Percentiles rank a stretch among this genome's conserved stretches.
These are phyloP conservation scores for Obelidium mucronatum DNA, from an alignment of 192 early-diverging fungal species.

Conservation along the genomic window DNA sequence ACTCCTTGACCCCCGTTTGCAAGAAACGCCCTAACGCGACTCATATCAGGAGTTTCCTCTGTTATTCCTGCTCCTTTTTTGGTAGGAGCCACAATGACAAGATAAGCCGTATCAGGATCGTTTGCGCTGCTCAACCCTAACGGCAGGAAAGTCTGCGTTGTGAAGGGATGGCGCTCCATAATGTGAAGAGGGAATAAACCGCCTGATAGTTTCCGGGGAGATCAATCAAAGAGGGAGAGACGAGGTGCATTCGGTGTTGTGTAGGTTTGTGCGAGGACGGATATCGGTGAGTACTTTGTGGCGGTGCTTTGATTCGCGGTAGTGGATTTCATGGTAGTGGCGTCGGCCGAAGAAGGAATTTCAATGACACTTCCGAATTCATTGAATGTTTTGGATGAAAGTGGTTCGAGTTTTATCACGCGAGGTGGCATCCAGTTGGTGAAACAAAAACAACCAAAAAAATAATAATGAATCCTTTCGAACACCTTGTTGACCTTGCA, in stretches of 20 bases:
- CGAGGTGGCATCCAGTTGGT: too few relatives aligned
- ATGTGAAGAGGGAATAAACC: slow-evolving; percentile 52
- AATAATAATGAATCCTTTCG: slow-evolving; percentile 24
- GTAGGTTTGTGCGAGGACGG: slow-evolving; percentile 54
- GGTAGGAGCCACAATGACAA: slow-evolving; percentile 70
- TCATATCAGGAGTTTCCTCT: slow-evolving; percentile 74
- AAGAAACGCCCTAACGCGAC: slow-evolving; percentile 72
- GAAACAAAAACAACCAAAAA: too few relatives aligned
- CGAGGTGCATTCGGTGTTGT: slow-evolving; percentile 9
- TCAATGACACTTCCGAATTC: slow-evolving; percentile 79
- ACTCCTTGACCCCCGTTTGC: slow-evolving; percentile 76
- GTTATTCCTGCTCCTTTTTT: too few relatives aligned
- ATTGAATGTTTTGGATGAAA: slow-evolving; percentile 71
- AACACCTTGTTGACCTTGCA: slow-evolving; percentile 35
- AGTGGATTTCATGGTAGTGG: not conserved
- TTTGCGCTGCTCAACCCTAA: slow-evolving; percentile 49
- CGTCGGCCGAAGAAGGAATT: too few relatives aligned
- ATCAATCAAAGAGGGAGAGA: slow-evolving; percentile 2
- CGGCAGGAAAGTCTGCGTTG: slow-evolving; percentile 82
- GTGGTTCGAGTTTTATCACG: too few relatives aligned
- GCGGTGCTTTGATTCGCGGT: slow-evolving; percentile 80
- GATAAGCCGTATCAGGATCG: slow-evolving; percentile 48
- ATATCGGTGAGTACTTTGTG: slow-evolving; percentile 69
- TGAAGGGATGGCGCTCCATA: slow-evolving; percentile 81
- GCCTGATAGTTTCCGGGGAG: slow-evolving; percentile 1